Evolutionary conservation across 306 rosid genomes (phyloP), one percentile per base, ranked within the genome.

Genomic region (Notholithocarpus densiflorus): DNA sequence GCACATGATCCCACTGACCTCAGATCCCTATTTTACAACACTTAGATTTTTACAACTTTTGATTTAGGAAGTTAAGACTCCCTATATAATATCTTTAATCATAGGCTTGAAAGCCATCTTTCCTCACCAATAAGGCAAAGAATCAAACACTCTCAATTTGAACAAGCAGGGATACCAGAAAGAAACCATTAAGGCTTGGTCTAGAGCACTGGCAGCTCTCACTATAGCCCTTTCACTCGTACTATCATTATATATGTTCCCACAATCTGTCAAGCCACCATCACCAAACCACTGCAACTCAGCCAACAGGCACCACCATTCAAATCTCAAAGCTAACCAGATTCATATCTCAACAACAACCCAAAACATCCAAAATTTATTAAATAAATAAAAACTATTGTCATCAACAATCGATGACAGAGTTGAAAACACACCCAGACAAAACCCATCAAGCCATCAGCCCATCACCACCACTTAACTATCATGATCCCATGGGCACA

Each of bases 1-100:
- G 92, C 96, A 89, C 96, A 86, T 91, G 92, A 89, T 75, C 84
- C 82, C 73, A 65, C 80, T 77, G 79, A 79, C 69, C 74, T 78
- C 88, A 83, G 88, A 89, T 91, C 88, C 84, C 43, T 29, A 10
- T 27, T 65, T 31, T 31, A 31, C 4, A 31, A 31, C 2, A 45
- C 82, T 61, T 78, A 66, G 56, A 75, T n/a, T 77, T 71, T 81
- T 66, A 64, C 78, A 62, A 68, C 68, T 40, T 73, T 69, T 59
- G 29, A 19, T 9, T 29, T 74, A 79, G 62, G 51, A 83, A 37
- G 34, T 70, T 79, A 56, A 72, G 77, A 31, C 34, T 31, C 60
- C 80, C 79, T 82, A 77, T 74, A 84, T 61, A 75, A 72, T 57
- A 64, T 31, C 24, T 74, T 52, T 80, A 52, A 73, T 62, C 69